Evolutionary conservation across 2,329 filamentous ascomycete genomes (phyloP).

Genomic region (Mycocentrospora acerina): DNA sequence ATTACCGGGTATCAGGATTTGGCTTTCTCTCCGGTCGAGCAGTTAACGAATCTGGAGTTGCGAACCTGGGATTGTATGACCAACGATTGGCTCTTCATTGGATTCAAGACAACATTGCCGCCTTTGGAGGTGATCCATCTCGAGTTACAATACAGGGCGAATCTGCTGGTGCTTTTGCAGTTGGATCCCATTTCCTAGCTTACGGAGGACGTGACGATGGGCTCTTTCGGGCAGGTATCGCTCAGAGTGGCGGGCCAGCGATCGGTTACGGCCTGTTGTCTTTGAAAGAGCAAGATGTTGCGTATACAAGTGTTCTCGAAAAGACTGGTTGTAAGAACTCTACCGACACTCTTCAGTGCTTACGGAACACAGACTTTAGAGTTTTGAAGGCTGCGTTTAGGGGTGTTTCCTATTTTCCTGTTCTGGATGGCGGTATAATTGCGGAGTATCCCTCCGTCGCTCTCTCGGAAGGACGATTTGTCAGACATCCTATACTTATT

Average conservation of each 20-base stretch:
- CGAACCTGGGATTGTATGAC: conserved; percentile 56
- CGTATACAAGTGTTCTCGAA: too few relatives aligned
- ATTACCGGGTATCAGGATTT: conserved; percentile 7
- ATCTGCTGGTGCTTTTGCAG: conserved; percentile 53
- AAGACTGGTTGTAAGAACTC: too few relatives aligned
- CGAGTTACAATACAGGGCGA: conserved; percentile 59
- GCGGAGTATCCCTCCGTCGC: too few relatives aligned
- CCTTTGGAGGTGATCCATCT: conserved; percentile 54
- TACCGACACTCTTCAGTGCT: too few relatives aligned
- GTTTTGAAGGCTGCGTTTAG: background rate
- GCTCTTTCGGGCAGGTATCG: background rate
- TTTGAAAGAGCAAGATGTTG: too few relatives aligned
- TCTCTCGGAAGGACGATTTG: too few relatives aligned
- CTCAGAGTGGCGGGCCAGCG: background rate
- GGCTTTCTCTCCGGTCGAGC: conserved; percentile 38
- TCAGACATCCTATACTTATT: too few relatives aligned
- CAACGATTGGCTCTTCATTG: conserved; percentile 56
- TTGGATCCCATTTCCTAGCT: background rate
- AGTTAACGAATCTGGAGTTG: conserved; percentile 6
- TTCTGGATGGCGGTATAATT: too few relatives aligned
- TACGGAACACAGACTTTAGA: too few relatives aligned
- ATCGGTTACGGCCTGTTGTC: too few relatives aligned
- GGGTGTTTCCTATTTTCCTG: too few relatives aligned
- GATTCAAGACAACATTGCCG: conserved; percentile 51
- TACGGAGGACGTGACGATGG: conserved; percentile 1